phyloP scores from a whole-genome alignment of 225 moss, liverwort and hornwort species.

The Polytrichum commune region DNA sequence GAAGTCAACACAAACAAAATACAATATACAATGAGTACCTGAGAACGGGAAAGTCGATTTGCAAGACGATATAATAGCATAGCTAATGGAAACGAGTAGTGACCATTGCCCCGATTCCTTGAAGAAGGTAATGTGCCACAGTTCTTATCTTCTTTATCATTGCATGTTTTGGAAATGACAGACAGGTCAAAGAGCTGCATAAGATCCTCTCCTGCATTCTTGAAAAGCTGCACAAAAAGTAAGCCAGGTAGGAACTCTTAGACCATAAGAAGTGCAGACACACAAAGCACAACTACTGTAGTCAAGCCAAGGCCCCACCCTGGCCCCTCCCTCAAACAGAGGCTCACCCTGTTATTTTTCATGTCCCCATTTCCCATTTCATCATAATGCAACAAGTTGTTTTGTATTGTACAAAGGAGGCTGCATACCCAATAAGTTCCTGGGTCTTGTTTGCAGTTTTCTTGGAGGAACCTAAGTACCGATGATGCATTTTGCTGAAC shows the following conservation, averaged over 20 bases:
- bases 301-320: too few relatives aligned
- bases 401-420: not conserved
- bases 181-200: slow-evolving; percentile 94
- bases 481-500: slow-evolving; percentile 95
- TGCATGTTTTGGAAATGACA: slow-evolving; percentile 78
- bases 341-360: too few relatives aligned
- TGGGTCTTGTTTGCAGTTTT: slow-evolving; percentile 98
- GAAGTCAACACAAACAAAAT: not conserved
- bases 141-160: slow-evolving; percentile 63
- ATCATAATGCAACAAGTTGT: too few relatives aligned
- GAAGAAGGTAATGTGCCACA: slow-evolving; percentile 69
- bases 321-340: too few relatives aligned
- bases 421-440: slow-evolving; percentile 93
- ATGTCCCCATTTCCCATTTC: too few relatives aligned
- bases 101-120: slow-evolving; percentile 73
- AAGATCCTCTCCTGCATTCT: slow-evolving; percentile 97
- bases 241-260: not conserved
- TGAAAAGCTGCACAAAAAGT: slow-evolving; percentile 63
- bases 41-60: slow-evolving; percentile 82
- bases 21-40: slow-evolving; percentile 38
- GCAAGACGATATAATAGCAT: slow-evolving; percentile 98
- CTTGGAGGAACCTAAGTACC: slow-evolving; percentile 84
- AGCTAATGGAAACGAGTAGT: slow-evolving; percentile 89
- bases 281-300: too few relatives aligned
- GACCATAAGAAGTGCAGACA: not conserved